Evolutionary conservation across 768 basidiomycete genomes (phyloP), one percentile per base, ranked within the genome.

Genomic region (Rhizopogon salebrosus): DNA sequence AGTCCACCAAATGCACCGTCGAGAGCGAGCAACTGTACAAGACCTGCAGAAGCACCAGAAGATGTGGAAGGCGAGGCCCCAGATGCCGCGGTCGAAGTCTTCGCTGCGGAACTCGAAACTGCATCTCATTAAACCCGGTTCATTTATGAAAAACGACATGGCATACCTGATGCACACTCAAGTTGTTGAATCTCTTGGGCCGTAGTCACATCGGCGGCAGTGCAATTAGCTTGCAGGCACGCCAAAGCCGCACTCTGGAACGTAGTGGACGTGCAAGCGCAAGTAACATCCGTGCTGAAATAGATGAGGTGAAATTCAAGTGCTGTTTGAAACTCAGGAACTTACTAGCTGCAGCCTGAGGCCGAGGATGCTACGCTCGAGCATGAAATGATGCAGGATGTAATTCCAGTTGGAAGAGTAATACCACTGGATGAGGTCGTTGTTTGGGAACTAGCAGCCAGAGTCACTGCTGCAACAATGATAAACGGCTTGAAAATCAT

Each of bases 171-270:
- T 16, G 49, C 68, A 59, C 78, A 79, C 53, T 74, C 54, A 5
- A 37, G 0, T 3, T 42, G 3, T 51, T 77, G 68, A 24, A 75
- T 64, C 11, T 49, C 48, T 10, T 20, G 1, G 0, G 77, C 78
- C 1, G 67, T 20, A 1, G 49, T 5, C 0, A 59, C 1, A 9
- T 78, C 78, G 0, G 50, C 42, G 0, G 64, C 0, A 0, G 70
- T 60, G 55, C 78, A 80, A 37, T 59, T 68, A 1, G 55, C n/a
- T 20, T 26, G 1, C 20, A 79, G 62, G 57, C 78, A 79, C 6
- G 26, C 1, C 0, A 1, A 7, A 2, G 71, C 72, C 1, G 62
- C 61, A 5, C 1, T 0, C 52, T 77, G 75, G 74, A 75, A 79
- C 3, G 54, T 38, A 1, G 48, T 11, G 46, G 66, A 73, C 3